These are phyloP conservation scores for Protomyces pachydermus DNA, from an alignment of 1,139 yeast genomes.

Conservation along the genomic window DNA sequence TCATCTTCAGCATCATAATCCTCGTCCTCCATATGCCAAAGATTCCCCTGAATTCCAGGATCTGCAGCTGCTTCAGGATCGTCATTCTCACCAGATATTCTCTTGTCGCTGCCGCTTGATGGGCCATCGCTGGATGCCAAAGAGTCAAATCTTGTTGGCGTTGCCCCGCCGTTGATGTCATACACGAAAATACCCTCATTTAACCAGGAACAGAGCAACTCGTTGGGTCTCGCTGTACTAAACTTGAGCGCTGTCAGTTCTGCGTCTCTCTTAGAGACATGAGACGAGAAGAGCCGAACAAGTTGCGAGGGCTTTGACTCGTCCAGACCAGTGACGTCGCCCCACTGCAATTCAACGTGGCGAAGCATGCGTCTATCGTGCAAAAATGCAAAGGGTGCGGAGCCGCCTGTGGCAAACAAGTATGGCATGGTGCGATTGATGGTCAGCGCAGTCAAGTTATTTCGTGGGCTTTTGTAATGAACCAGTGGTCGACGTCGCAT, in stretches of 20 bases:
- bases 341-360: conserved; percentile 29
- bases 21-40: no score
- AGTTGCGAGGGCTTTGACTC: not conserved
- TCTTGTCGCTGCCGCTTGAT: no score
- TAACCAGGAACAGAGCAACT: conserved; percentile 32
- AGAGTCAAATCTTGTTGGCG: no score
- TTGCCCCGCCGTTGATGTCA: conserved; percentile 16
- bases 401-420: conserved; percentile 31
- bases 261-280: conserved; percentile 6
- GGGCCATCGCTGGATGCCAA: no score
- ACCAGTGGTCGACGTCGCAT: conserved; percentile 28
- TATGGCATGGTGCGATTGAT: conserved; percentile 31
- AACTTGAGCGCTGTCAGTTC: conserved; percentile 31
- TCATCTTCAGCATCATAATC: conserved; percentile 12
- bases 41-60: no score
- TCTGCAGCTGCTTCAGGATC: no score
- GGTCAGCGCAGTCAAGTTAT: conserved; percentile 31
- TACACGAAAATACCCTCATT: conserved; percentile 31
- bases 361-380: conserved; percentile 32
- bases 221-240: conserved; percentile 29
- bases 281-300: not conserved
- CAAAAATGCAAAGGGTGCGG: conserved; percentile 30
- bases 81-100: no score
- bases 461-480: conserved; percentile 25
- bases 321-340: conserved; percentile 9